Evolutionary conservation across 345 rosid genomes (phyloP).

Genomic region (Citrus australasica): DNA sequence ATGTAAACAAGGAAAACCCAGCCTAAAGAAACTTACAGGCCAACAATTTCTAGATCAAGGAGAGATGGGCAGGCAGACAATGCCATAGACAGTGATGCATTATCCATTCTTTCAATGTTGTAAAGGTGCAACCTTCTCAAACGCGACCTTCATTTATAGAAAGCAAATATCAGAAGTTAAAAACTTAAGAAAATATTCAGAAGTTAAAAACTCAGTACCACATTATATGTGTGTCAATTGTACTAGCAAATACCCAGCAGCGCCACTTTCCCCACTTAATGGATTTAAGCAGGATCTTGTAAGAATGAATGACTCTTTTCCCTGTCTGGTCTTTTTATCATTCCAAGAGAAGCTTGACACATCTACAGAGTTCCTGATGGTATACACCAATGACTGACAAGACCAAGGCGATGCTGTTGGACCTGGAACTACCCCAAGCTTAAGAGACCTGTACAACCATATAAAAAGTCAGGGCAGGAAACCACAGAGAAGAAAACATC

Average conservation of each 20-base stretch:
- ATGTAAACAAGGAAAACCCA: not conserved
- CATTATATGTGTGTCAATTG: not conserved
- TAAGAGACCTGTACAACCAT: constrained; percentile 57
- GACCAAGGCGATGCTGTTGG: constrained; percentile 45
- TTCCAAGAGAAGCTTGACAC: constrained; percentile 67
- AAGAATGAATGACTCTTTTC: constrained; percentile 67
- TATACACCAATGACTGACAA: constrained; percentile 52
- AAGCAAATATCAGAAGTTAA: constrained; percentile 15
- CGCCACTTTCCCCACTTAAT: constrained; percentile 44
- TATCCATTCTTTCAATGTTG: constrained; percentile 57
- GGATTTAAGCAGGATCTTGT: constrained; percentile 62
- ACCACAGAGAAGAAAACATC: not conserved
- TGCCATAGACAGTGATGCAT: constrained; percentile 49
- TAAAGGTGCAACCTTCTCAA: constrained; percentile 83
- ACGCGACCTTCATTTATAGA: constrained; percentile 39
- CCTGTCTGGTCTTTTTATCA: constrained; percentile 70
- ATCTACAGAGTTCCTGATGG: constrained; percentile 56
- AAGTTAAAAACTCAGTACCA: constrained; percentile 1
- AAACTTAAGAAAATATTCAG: constrained; percentile 5
- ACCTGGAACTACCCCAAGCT: constrained; percentile 76
- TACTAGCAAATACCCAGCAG: constrained; percentile 52
- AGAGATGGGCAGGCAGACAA: constrained; percentile 67
- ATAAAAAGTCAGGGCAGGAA: not conserved
- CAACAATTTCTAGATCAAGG: constrained; percentile 78
- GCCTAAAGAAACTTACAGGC: constrained; percentile 61